Base-by-base conservation (phyloP, 176 grass and related monocot species). In the Bothriochloa decipiens region DNA sequence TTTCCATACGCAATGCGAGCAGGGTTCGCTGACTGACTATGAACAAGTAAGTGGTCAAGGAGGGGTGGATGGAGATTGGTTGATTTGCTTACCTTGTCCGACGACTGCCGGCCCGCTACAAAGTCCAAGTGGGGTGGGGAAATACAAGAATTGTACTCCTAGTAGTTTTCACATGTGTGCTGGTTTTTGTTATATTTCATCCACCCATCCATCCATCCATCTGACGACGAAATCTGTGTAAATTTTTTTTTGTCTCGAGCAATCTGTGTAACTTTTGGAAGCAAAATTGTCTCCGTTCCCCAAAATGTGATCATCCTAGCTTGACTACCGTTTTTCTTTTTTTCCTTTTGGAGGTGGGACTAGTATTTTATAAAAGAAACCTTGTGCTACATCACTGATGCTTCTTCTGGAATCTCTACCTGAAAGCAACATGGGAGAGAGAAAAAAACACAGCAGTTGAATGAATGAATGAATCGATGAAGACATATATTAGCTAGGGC, bases 341-440 rank as follows among this genome's bases (percentile, higher is more conserved):
- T 79, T 81, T 39, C 36, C 3, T 55, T 70, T 26, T 14, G 8
- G 46, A 81, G 70, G 50, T 81, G 47, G 8, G 13, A 3, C 29
- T 18, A 13, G 52, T 36, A 55, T 70, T 81, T 58, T 39, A 26
- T 50, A 23, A 25, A 22, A 68, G 15, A 74, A 49, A 43, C 27
- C 14, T 46, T 25, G 46, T 26, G 70, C 63, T 35, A 8, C 43
- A 36, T 81, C 35, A 76, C 73, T 25, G 60, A 27, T 25, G 70
- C 1, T 61, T 68, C 45, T 75, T 17, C 26, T 58, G 49, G 82
- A 81, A 84, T 75, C 76, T 62, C 50, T 53, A 53, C 50, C 17
- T 53, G 82, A 89, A 76, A 81, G 70, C 70, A 76, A 89, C 77
- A 60, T 6, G 88, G 12, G 12, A 37, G 46, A 52, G 58, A 77